Base-by-base conservation (phyloP, 352 stramenopile genomes). In the Thraustochytrium striatum region DNA sequence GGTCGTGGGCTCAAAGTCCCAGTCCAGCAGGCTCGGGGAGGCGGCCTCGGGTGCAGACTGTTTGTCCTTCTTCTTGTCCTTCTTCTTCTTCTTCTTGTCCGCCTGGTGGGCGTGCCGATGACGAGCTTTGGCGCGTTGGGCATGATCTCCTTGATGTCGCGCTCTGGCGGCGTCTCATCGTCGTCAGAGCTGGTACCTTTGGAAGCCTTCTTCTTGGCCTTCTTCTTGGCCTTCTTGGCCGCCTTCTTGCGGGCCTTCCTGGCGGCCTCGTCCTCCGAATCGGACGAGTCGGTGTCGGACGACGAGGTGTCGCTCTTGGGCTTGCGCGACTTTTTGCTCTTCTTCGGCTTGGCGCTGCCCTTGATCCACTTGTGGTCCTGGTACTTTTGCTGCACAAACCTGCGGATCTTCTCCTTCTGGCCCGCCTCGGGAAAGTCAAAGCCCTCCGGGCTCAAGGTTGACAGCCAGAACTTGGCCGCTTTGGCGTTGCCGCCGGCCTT, bases 331-430 rank as follows among this genome's bases (percentile, higher is more conserved):
- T 83, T 69, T 81, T 82, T 32, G 81, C 62, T 68, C 72, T 72
- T 41, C 69, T 79, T 61, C 41, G 30, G 57, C 52, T 61, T 57
- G 78, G 69, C 69, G 72, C 69, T 30, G 70, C 58, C 13, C 30
- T 82, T 72, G 72, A 80, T 85, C 86, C 86, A 91, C 28, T 62
- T 57, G 33, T 87, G 86, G 36, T 88, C 86, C 44, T 85, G 58
- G 70, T 91, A 91, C 72, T 90, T 90, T 38, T 69, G 62, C 9
- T 84, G 61, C 11, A 90, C 53, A 39, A 85, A 79, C 35, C 85
- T 78, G 57, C 85, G 70, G 70, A 90, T 82, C 39, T 70, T 68
- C 75, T 87, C 88, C 57, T 86, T 79, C 13, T 83, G 21, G 1
- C 86, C 86, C 41, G 78, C 52, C 41, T 82, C 84, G 36, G 88